phyloP scores from a whole-genome alignment of 305 asterid species.

The Fraxinus angustifolia region DNA sequence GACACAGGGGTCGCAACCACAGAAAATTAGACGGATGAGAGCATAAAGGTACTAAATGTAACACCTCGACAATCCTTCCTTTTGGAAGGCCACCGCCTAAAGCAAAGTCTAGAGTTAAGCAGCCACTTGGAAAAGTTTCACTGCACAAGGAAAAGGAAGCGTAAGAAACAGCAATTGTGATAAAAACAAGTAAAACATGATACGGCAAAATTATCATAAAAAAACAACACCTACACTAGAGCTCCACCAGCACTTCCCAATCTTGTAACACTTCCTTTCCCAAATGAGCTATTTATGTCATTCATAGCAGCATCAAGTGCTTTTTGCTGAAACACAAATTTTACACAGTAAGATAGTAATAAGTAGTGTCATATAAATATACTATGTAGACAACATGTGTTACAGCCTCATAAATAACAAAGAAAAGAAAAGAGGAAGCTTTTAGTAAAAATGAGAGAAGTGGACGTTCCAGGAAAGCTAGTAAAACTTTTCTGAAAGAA shows the following conservation, averaged over 20 bases:
- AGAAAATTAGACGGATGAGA: not conserved
- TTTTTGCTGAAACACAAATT: constrained; percentile 61
- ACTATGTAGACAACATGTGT: not conserved
- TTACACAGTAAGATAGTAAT: not conserved
- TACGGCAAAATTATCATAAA: not conserved
- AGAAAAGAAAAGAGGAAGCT: not conserved
- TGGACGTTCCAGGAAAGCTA: not conserved
- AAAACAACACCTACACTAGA: constrained; percentile 64
- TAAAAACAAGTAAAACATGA: not conserved
- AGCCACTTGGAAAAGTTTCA: constrained; percentile 97
- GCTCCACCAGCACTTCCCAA: constrained; percentile 99
- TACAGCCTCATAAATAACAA: not conserved
- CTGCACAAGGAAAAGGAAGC: constrained; percentile 38
- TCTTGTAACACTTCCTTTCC: constrained; percentile 97
- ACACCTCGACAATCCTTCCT: constrained; percentile 98
- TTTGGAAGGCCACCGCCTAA: constrained; percentile 96
- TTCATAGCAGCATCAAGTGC: constrained; percentile 96
- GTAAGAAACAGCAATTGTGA: not conserved
- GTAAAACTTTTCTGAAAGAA: not conserved
- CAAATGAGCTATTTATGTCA: constrained; percentile 89
- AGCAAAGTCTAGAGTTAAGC: constrained; percentile 90
- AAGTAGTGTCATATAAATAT: constrained; percentile 6
- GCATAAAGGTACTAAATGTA: constrained; percentile 1
- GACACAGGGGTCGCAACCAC: not conserved
- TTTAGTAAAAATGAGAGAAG: not conserved